phyloP scores from a whole-genome alignment of 129 eudicot species.

The Heracleum sosnowskyi region DNA sequence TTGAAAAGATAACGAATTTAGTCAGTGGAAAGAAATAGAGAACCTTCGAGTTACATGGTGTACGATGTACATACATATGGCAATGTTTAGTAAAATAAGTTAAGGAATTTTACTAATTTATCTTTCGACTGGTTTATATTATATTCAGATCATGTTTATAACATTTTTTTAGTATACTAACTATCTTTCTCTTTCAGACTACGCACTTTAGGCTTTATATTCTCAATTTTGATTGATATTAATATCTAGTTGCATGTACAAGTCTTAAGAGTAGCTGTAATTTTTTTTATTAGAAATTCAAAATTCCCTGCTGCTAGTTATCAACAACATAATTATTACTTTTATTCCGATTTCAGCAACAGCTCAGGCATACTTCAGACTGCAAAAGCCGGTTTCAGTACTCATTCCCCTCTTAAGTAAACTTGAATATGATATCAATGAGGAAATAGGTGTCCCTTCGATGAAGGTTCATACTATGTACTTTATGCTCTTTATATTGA shows the following conservation, averaged over 20 bases:
- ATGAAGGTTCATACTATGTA: constrained; percentile 44
- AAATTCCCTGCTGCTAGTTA: not conserved
- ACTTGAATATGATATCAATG: constrained; percentile 64
- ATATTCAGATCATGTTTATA: not conserved
- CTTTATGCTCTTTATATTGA: not conserved
- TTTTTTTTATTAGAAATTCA: not conserved
- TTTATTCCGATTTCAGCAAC: constrained; percentile 40
- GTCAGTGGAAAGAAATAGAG: not conserved
- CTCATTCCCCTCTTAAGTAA: constrained; percentile 54
- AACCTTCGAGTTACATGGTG: not conserved
- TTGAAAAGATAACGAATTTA: too few species aligned
- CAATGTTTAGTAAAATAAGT: not conserved
- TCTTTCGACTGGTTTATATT: not conserved
- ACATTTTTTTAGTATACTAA: too few species aligned
- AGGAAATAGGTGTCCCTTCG: constrained; percentile 61
- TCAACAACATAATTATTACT: not conserved
- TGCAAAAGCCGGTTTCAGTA: constrained; percentile 50
- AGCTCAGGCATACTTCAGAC: constrained; percentile 57
- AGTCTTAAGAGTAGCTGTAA: not conserved
- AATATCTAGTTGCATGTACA: not conserved
- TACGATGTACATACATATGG: not conserved
- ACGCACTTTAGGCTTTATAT: not conserved
- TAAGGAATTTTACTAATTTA: not conserved
- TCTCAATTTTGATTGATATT: not conserved
- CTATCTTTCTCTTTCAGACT: not conserved